Evolutionary conservation across 495 filamentous ascomycete species (phyloP), one percentile per base, ranked within the genome.

Genomic region (Penicillium atrosanguineum): DNA sequence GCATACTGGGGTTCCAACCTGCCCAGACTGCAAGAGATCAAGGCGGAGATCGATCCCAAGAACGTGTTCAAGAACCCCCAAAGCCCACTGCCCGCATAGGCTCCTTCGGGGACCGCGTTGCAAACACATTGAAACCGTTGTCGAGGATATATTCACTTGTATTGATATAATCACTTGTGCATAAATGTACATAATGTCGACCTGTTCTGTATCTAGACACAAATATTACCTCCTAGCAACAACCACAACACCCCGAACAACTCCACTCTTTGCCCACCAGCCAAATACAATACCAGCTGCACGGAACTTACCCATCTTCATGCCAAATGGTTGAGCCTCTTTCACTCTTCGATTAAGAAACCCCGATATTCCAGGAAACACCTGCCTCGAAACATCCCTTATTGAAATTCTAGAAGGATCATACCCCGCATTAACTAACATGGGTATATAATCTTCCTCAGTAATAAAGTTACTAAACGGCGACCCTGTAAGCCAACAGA

Each of bases 371-470:
- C 74, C 73, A 0, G 43, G 31, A 58, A 79, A 79, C 3, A 77
- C 72, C 54, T 78, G 59, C 14, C 62, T 55, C 4, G 76, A 73
- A 43, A 81, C 52, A 65, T 81, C 77, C 34, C 56, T 31, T n/a
- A 79, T 71, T 41, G 59, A 56, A 53, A 81, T 72, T 2, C 39
- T 34, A 1, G 59, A 57, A 2, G 50, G 40, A n/a, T 62, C 62
- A 56, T 81, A 81, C 4, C 78, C 77, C 9, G 68, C 68, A 16
- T 26, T 25, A 25, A 69, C 53, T 9, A 73, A 46, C 28, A 93
- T 57, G 3, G 64, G 68, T 2, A 71, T 57, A 60, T 94, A 90
- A 53, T 88, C 78, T 0, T 73, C 76, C 15, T 78, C 65, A 0
- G 79, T 71, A 15, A 93, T 61, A 18, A 76, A 61, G 49, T 75